Evolutionary conservation across 1,139 yeast genomes (phyloP), one percentile per base, ranked within the genome.

Genomic region (Spathaspora sp.): DNA sequence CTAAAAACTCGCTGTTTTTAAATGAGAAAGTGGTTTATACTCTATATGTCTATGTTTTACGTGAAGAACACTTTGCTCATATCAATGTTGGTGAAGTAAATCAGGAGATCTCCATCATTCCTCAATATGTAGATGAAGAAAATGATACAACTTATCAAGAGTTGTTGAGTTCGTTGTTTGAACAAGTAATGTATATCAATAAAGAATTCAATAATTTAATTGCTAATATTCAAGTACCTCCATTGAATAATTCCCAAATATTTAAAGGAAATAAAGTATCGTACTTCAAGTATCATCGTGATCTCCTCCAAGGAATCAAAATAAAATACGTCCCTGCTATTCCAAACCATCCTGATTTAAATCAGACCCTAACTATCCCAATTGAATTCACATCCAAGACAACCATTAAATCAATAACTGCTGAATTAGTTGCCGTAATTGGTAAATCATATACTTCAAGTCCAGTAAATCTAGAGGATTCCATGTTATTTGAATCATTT

Each of bases 381-480:
- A 27, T 46, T 3, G 36, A 18, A 13, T 20, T 37, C 17, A 24
- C 9, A 11, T 3, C 25, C 8, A 18, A n/a, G 16, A 41, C 47
- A 4, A 11, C 37, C 9, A 54, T 72, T 39, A 69, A 67, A 47
- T 43, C 53, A 1, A 43, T 70, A 3, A 42, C 46, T 3, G 60
- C 63, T 2, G 74, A 70, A 43, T 54, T 72, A 33, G 60, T 64
- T 11, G 71, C 60, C 4, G 51, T 66, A 9, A 67, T 74, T 1
- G 52, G 69, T 7, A 56, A 63, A 39, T 64, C 74, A 2, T 57
- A 58, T n/a, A 59, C 57, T 25, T 56, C 60, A n/a, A 62, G 72
- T 15, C 78, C 78, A 0, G 51, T 73, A 9, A 74, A 70, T 44
- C 55, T 72, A 42, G 64, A 63, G 49, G 72, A 69, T 47, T 68